Evolutionary conservation across 2,329 filamentous ascomycete genomes (phyloP).

Genomic region (Spiromastix sp.): DNA sequence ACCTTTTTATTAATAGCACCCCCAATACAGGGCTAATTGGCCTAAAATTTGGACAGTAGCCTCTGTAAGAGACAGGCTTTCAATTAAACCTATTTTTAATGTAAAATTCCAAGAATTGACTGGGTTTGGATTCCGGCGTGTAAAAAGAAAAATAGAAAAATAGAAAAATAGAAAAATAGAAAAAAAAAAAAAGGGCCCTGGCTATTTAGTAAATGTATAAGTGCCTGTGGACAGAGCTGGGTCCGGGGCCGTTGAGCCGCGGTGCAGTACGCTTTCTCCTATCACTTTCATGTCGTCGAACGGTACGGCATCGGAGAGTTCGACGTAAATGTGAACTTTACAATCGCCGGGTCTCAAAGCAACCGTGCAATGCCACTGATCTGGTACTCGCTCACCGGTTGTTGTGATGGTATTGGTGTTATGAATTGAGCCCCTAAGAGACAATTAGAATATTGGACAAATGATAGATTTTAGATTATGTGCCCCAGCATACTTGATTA

Average conservation of each 20-base stretch:
- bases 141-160: too few relatives aligned
- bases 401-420: slow-evolving; percentile 1
- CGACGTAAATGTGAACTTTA: slow-evolving; percentile 6
- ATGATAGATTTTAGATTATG: slow-evolving; percentile 1
- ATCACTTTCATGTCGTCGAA: slow-evolving; percentile 3
- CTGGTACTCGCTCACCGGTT: neutral
- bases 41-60: too few relatives aligned
- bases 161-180: too few relatives aligned
- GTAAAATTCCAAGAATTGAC: too few relatives aligned
- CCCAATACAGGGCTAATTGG: too few relatives aligned
- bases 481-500: slow-evolving; percentile 3
- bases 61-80: too few relatives aligned
- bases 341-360: neutral
- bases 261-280: slow-evolving; percentile 1
- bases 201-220: neutral
- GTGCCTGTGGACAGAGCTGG: slow-evolving; percentile 4
- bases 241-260: neutral
- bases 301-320: neutral
- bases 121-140: too few relatives aligned
- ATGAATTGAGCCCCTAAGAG: slow-evolving; percentile 4
- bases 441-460: slow-evolving; percentile 3
- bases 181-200: neutral
- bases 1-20: too few relatives aligned
- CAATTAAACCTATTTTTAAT: too few relatives aligned
- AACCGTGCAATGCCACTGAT: slow-evolving; percentile 3